These are phyloP conservation scores for Pyrenochaeta sp. DNA, from an alignment of 2,329 filamentous ascomycete genomes.

Conservation along the genomic window DNA sequence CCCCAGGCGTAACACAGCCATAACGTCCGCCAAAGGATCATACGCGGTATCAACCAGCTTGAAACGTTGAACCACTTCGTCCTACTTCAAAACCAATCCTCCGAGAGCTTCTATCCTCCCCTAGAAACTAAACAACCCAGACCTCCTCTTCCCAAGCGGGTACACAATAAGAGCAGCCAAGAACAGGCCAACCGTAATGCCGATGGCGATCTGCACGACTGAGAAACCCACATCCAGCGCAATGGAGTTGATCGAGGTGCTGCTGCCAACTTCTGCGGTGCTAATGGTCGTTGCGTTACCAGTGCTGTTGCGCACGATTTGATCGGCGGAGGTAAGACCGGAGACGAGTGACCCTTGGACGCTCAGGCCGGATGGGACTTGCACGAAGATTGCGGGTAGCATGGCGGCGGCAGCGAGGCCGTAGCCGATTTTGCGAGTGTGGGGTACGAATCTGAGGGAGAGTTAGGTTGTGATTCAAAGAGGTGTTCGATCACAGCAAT, in stretches of 20 bases:
- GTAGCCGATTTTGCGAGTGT: constrained; percentile 63
- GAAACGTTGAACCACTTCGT: no score
- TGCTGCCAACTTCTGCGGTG: constrained; percentile 31
- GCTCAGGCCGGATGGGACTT: constrained; percentile 68
- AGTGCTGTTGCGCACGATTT: constrained; percentile 60
- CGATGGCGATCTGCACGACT: constrained; percentile 61
- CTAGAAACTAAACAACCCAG: constrained; percentile 48
- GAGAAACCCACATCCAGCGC: constrained; percentile 59
- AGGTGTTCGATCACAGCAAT: neutral
- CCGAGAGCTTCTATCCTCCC: neutral
- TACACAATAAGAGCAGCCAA: constrained; percentile 59
- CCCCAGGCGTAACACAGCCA: neutral
- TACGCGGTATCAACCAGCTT: neutral
- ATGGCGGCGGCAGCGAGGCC: constrained; percentile 85
- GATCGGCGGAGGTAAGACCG: constrained; percentile 65
- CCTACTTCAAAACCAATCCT: no score
- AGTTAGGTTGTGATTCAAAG: neutral
- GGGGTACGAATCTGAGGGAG: constrained; percentile 30
- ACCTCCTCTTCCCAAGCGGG: constrained; percentile 59
- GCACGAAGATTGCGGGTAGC: constrained; percentile 83
- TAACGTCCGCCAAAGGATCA: no score
- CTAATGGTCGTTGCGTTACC: constrained; percentile 52
- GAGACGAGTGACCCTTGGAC: constrained; percentile 65
- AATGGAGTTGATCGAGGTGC: constrained; percentile 50
- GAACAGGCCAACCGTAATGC: constrained; percentile 61